phyloP scores from a whole-genome alignment of 306 rosid species.

The Dalbergia cochinchinensis region DNA sequence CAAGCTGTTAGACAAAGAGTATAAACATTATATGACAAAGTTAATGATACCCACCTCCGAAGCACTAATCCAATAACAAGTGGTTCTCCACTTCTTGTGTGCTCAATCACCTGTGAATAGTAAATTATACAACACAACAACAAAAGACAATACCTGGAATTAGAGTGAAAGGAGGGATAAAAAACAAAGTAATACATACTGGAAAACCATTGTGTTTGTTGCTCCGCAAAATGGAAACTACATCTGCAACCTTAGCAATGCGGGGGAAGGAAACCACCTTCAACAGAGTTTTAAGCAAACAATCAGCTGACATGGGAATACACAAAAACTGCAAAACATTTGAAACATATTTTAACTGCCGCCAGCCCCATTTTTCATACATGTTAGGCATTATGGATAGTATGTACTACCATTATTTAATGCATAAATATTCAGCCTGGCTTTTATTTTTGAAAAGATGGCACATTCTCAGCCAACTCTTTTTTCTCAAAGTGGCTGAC shows the following conservation, averaged over 20 bases:
- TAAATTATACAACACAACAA: slow-evolving; percentile 44
- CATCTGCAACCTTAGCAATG: slow-evolving; percentile 90
- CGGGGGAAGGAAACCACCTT: slow-evolving; percentile 95
- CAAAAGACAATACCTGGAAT: neutral
- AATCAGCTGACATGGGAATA: slow-evolving; percentile 40
- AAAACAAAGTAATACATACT: slow-evolving; percentile 61
- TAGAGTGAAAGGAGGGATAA: neutral
- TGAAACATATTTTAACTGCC: slow-evolving; percentile 13
- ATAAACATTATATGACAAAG: neutral
- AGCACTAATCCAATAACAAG: slow-evolving; percentile 91
- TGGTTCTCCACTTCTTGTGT: slow-evolving; percentile 85
- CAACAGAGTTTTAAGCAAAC: slow-evolving; percentile 43
- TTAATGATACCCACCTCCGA: slow-evolving; percentile 67
- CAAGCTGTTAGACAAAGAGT: neutral
- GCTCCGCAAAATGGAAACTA: slow-evolving; percentile 81
- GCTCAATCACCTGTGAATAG: slow-evolving; percentile 82
- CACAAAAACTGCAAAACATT: slow-evolving; percentile 21
- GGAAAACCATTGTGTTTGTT: slow-evolving; percentile 95
- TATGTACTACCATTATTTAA: too few relatives aligned
- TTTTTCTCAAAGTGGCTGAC: too few relatives aligned
- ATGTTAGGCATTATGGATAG: neutral
- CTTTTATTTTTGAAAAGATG: too few relatives aligned
- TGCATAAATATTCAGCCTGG: too few relatives aligned
- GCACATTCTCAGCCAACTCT: too few relatives aligned
- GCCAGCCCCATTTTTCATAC: slow-evolving; percentile 10